phyloP scores from a whole-genome alignment of 2,329 filamentous ascomycete genomes.

The Chalara sp. region DNA sequence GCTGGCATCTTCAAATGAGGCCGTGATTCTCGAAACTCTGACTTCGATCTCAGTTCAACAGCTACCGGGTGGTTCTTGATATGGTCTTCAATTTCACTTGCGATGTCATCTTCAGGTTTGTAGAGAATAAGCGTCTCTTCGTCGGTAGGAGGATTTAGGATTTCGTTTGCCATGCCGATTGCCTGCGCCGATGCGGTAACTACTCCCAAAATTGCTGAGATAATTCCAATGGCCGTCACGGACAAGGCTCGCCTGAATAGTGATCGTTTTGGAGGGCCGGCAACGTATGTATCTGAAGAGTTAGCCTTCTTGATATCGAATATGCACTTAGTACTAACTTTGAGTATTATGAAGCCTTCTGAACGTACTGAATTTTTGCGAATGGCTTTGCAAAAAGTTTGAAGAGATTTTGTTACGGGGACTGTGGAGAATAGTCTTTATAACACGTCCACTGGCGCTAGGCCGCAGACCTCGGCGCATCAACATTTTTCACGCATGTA shows the following conservation, averaged over 20 bases:
- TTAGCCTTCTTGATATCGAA: too few species aligned
- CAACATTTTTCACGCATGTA: too few species aligned
- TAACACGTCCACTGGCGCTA: too few species aligned
- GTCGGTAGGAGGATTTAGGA: constrained; percentile 55
- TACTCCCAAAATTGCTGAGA: constrained; percentile 46
- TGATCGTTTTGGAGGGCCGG: constrained; percentile 25
- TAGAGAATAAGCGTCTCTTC: constrained; percentile 67
- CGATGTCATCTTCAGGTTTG: constrained; percentile 44
- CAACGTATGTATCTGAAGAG: too few species aligned
- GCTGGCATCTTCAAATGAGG: constrained; percentile 83
- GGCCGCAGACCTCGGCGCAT: too few species aligned
- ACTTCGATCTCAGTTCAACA: constrained; percentile 56
- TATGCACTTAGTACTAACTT: too few species aligned
- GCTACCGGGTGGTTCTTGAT: constrained; percentile 74
- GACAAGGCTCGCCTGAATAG: constrained; percentile 38
- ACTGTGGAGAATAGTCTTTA: too few species aligned
- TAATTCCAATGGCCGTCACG: constrained; percentile 38
- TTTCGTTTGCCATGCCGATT: constrained; percentile 38
- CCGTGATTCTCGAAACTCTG: constrained; percentile 66
- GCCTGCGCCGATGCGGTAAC: constrained; percentile 49
- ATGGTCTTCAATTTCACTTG: constrained; percentile 58
- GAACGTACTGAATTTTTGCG: too few species aligned
- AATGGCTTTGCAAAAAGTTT: too few species aligned
- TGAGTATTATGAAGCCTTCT: too few species aligned
- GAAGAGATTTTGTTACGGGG: too few species aligned